Evolutionary conservation across 2,329 filamentous ascomycete species (phyloP), one percentile per base, ranked within the genome.

Genomic region (Fusarium albosuccineum): DNA sequence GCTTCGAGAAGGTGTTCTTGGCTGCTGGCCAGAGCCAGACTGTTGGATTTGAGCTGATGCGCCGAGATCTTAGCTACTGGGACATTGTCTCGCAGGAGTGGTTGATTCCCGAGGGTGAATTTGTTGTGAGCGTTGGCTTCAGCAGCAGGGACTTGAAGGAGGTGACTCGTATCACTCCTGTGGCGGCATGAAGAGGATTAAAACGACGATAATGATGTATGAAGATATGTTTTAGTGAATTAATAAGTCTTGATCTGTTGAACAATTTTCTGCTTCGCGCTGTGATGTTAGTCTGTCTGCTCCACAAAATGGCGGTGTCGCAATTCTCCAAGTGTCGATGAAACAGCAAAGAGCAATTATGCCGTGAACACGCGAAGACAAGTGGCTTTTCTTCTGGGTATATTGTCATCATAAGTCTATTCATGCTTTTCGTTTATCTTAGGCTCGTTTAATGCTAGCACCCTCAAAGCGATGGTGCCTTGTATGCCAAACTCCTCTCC

Each of bases 41-140:
- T 0, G 79, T 84, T 8, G 68, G 63, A 5, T 87, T 88, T 62
- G 74, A 79, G 26, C 76, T 89, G 33, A 80, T 77, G 70, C 75
- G 83, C 11, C 73, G 83, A 11, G 83, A 86, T 58, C 62, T 85
- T 8, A 85, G 82, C 71, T 82, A 81, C 70, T 85, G 83, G 83
- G 80, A 85, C 51, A 71, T 80, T 2, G 69, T 70, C n/a, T 68
- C 76, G 9, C 80, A 83, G 72, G 67, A 79, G 55, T 85, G 82
- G 82, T 37, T 71, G 7, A 74, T 74, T 22, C 72, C 72, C 27
- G 42, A 60, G 36, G 72, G 72, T 26, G 72, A 74, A 48, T 74
- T 74, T 27, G 60, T 60, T 40, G 50, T 74, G 8, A 71, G 67
- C 50, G 72, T 73, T 37, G 72, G 72, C 45, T 74, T 74, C 60